Evolutionary conservation across 2,329 filamentous ascomycete species (phyloP), one percentile per base, ranked within the genome.

Genomic region (Penicillium corylophilum): DNA sequence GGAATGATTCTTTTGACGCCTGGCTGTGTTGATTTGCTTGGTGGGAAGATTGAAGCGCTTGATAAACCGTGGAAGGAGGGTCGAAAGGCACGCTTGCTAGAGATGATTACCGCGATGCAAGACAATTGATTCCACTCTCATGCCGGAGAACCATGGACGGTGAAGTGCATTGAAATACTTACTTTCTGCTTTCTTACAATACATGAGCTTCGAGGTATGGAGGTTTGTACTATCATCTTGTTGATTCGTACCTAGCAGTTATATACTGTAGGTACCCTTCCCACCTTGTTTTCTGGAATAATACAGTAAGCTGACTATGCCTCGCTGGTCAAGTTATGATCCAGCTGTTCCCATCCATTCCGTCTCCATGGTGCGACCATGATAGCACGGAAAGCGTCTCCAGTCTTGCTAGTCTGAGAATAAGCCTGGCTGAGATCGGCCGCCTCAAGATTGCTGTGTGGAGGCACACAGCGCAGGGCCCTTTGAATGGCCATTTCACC

Each of bases 401-500:
- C 82, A 3, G 84, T 79, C 52, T 77, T 82, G 1, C 88, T 86
- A 0, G 88, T 91, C 1, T 88, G 86, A 1, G 87, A 83, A 75
- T 89, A 91, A 5, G 90, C 87, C 57, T 77, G 76, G 2, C 89
- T 84, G 48, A 97, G 71, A 53, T 90, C 88, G 22, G 79, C 77
- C 1, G 90, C 85, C 16, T 81, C 82, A 12, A 95, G 74, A 1
- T 78, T 74, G 0, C 90, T 89, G 45, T 79, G 73, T 0, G 92
- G 91, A 31, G 91, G 88, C 2, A 92, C 84, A 8, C 82, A 85
- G 61, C 86, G 85, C 33, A 82, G 66, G 0, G 92, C 91, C n/a
- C 91, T 89, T 64, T 85, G 81, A 54, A 95, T 77, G 1, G 91
- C 89, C 84, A 96, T 91, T 59, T 89, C 83, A 2, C 89, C 86